Evolutionary conservation across 2,329 filamentous ascomycete genomes (phyloP), one percentile per base, ranked within the genome.

Genomic region (Plenodomus lindquistii): DNA sequence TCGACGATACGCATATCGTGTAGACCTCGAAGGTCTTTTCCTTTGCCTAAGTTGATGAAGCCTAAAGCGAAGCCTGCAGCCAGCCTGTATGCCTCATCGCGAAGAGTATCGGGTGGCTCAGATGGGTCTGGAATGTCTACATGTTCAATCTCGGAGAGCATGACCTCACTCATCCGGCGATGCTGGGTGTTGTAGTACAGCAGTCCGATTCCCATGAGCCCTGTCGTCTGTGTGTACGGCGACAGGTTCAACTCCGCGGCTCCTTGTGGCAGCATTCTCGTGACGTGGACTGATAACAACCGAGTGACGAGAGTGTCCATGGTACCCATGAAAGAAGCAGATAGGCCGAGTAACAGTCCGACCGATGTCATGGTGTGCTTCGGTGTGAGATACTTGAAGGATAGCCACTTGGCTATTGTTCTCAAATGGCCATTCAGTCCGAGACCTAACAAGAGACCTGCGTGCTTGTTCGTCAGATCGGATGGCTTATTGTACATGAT

Each of bases 341-440:
- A 92, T 16, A 99, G 79, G 1, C 94, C 94, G 0, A 99, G 79
- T 2, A 99, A 80, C n/a, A 99, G 79, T 9, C 94, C 94, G 45
- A 99, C 93, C 1, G 94, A 97, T 19, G 94, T 97, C 94, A 99
- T 99, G 20, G 92, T 96, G 72, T 99, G 95, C 66, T 99, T 99
- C 1, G 94, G 93, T 0, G 94, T 99, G n/a, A 99, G 78, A 61
- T 99, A 99, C 67, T 97, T 97, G 81, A 97, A 99, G 8, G 92
- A 93, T 37, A 99, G 87, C 93, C 94, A 99, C 76, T 97, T 97
- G 2, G 94, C 94, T 21, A 99, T 83, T 7, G 85, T 88, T 60
- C 90, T 94, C n/a, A 99, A 78, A 73, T 99, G 95, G 0, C 94
- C 95, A 62, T 97, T 97, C 19, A 99, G 78, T 3, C 94, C 94